phyloP scores from a whole-genome alignment of 164 flowering plant genomes.

The Aristolochia fimbriata region DNA sequence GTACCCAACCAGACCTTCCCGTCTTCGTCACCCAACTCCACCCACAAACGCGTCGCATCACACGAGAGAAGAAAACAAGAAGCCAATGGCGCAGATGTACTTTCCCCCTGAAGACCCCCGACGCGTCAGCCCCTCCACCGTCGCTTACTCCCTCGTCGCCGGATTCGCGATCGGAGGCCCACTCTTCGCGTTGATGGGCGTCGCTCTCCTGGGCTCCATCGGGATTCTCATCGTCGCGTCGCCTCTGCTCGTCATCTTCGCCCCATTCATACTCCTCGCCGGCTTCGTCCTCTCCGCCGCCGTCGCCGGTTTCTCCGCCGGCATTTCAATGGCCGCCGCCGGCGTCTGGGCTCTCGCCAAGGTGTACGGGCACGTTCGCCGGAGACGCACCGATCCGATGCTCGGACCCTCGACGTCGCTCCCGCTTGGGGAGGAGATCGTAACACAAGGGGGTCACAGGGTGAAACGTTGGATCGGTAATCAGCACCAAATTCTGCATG shows the following conservation, averaged over 20 bases:
- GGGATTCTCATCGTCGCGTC: background rate
- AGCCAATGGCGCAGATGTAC: background rate
- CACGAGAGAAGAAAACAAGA: background rate
- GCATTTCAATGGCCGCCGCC: background rate
- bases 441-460: background rate
- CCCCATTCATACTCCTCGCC: slow-evolving; percentile 1
- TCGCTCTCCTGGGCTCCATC: background rate
- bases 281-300: background rate
- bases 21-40: background rate
- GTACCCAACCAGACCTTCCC: background rate
- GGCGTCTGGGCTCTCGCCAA: background rate
- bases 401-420: background rate
- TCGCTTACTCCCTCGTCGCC: background rate
- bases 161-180: background rate
- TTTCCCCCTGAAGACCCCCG: background rate
- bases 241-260: background rate
- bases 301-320: background rate
- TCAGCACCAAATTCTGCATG: too few species aligned
- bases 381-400: background rate
- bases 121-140: background rate
- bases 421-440: background rate
- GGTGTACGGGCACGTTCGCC: background rate
- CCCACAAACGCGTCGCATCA: background rate
- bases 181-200: background rate
- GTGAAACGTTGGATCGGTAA: too few species aligned